Conservation (phyloP, 202 grass and related monocot genomes). For the Schoenoplectus tabernaemontani region DNA sequence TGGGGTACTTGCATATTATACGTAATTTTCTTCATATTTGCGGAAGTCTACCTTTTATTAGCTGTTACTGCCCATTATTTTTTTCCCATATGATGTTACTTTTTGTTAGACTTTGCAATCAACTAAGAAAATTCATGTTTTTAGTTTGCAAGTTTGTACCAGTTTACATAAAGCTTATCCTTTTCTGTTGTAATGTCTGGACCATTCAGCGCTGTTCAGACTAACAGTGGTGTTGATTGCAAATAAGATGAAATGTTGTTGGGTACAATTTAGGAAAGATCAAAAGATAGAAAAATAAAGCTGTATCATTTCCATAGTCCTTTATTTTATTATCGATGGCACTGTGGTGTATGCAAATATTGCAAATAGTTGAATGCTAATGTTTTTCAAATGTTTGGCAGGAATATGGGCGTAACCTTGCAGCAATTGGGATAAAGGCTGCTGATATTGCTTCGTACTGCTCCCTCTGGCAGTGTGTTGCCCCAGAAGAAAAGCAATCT, state of each 20-base stretch:
- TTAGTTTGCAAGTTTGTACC: background rate
- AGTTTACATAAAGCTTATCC: background rate
- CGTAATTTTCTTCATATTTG: background rate
- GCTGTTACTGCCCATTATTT: background rate
- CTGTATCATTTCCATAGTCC: background rate
- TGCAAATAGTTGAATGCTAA: background rate
- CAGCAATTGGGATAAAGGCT: conserved; percentile 56
- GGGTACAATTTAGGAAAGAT: background rate
- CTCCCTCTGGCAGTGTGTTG: conserved; percentile 85
- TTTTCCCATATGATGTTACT: background rate
- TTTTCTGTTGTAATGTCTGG: background rate
- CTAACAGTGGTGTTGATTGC: background rate
- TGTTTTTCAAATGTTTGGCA: conserved; percentile 26
- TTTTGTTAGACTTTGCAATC: background rate
- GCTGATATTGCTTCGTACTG: conserved; percentile 52
- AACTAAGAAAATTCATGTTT: background rate
- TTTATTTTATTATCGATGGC: background rate
- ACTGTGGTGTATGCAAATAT: background rate
- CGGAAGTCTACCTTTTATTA: background rate
- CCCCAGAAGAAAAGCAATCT: conserved; percentile 88
- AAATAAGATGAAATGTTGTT: background rate
- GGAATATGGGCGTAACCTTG: conserved; percentile 89
- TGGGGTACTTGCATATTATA: background rate
- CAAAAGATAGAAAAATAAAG: background rate
- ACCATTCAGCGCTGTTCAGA: background rate